Percentiles rank a stretch among this genome's conserved stretches.
These are phyloP conservation scores for Talaromyces sp. DNA, from an alignment of 2,329 filamentous ascomycete genomes.

Conservation along the genomic window DNA sequence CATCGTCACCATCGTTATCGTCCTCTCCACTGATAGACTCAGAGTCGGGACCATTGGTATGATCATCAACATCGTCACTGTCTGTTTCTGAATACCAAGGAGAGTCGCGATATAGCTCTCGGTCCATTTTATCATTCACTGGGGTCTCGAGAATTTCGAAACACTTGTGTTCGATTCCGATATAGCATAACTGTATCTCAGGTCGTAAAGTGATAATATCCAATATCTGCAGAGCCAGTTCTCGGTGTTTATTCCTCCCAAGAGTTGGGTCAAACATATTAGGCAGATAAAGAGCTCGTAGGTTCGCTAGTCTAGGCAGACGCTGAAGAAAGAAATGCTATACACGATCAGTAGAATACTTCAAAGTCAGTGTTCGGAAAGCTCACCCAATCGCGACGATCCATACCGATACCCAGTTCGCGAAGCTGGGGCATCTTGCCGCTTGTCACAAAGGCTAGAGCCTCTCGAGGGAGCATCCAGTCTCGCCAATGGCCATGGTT, in stretches of 20 bases:
- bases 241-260: slow-evolving; percentile 55
- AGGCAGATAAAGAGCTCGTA: slow-evolving; percentile 68
- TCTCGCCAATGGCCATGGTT: slow-evolving; percentile 55
- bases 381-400: slow-evolving; percentile 72
- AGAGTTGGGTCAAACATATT: slow-evolving; percentile 61
- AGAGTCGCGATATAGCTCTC: slow-evolving; percentile 15
- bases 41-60: slow-evolving; percentile 14
- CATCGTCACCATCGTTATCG: slow-evolving; percentile 47
- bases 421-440: slow-evolving; percentile 68
- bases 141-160: slow-evolving; percentile 71
- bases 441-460: slow-evolving; percentile 70
- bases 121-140: slow-evolving; percentile 36
- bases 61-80: slow-evolving; percentile 37
- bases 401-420: slow-evolving; percentile 68
- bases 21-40: slow-evolving; percentile 37
- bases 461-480: slow-evolving; percentile 69
- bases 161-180: slow-evolving; percentile 73
- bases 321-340: slow-evolving; percentile 76
- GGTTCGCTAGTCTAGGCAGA: slow-evolving; percentile 65
- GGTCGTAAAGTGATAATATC: slow-evolving; percentile 74
- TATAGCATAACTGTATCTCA: slow-evolving; percentile 72
- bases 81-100: slow-evolving; percentile 27
- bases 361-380: neutral
- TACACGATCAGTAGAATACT: slow-evolving; percentile 13
- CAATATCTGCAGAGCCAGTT: slow-evolving; percentile 71